Evolutionary conservation across 2,329 filamentous ascomycete species (phyloP).

Genomic region (Penicillium sp.): DNA sequence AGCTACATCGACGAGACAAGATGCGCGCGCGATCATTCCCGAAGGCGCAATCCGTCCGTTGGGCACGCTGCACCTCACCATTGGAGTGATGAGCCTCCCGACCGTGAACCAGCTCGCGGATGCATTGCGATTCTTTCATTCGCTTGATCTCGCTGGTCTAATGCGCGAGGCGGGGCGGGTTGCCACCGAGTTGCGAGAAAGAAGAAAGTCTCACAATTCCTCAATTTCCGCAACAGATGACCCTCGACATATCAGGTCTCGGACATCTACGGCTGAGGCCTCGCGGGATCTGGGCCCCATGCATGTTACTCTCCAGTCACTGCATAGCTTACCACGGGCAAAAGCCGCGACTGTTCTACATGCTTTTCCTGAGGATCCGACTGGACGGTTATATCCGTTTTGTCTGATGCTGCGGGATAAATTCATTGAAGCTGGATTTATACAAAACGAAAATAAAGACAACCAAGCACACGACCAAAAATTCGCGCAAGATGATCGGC

Average conservation of each 20-base stretch:
- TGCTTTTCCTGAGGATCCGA: slow-evolving; percentile 39
- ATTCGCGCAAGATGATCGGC: not conserved
- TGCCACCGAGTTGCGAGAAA: slow-evolving; percentile 4
- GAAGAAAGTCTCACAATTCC: not conserved
- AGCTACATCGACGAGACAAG: slow-evolving; percentile 12
- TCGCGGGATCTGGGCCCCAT: slow-evolving; percentile 17
- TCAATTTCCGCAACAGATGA: not conserved
- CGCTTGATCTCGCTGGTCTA: slow-evolving; percentile 45
- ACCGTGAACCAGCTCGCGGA: slow-evolving; percentile 48
- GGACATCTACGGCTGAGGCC: not conserved
- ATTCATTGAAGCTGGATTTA: slow-evolving; percentile 46
- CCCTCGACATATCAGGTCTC: not conserved
- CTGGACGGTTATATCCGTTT: slow-evolving; percentile 42
- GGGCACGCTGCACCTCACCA: slow-evolving; percentile 78
- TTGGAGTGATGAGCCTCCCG: slow-evolving; percentile 78
- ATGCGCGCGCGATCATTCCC: slow-evolving; percentile 53
- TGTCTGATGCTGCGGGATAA: slow-evolving; percentile 40
- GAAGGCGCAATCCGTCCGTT: slow-evolving; percentile 68
- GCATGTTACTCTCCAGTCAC: slow-evolving; percentile 46
- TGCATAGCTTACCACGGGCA: slow-evolving; percentile 38
- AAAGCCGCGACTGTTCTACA: slow-evolving; percentile 41
- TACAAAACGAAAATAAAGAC: slow-evolving; percentile 30
- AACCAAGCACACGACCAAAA: not conserved
- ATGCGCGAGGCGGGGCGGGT: slow-evolving; percentile 36
- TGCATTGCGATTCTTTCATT: slow-evolving; percentile 47